These are phyloP conservation scores for carrot (Daucus carota) DNA, from an alignment of 129 eudicot genomes.

Conservation along the genomic window DNA sequence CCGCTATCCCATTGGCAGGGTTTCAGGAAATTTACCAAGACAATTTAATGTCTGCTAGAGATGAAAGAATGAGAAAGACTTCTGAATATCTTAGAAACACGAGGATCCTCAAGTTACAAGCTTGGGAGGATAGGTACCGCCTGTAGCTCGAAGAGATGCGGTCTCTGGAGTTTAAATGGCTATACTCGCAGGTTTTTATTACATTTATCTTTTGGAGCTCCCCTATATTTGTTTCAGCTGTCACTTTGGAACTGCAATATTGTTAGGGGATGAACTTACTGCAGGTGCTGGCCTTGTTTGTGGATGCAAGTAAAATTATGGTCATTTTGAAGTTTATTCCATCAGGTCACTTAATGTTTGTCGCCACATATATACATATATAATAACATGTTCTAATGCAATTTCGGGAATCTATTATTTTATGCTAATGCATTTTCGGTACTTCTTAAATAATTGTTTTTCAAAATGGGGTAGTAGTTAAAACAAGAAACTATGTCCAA, in stretches of 20 bases:
- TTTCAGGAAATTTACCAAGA: conserved; percentile 81
- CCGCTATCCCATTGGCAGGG: conserved; percentile 71
- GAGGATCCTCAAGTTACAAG: conserved; percentile 84
- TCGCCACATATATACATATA: background rate
- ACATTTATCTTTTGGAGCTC: conserved; percentile 93
- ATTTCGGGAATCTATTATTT: background rate
- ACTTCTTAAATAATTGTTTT: background rate
- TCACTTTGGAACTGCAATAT: conserved; percentile 68
- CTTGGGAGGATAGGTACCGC: conserved; percentile 83
- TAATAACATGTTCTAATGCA: background rate
- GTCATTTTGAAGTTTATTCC: background rate
- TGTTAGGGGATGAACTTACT: conserved; percentile 66
- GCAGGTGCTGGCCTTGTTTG: conserved; percentile 95
- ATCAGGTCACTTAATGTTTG: background rate
- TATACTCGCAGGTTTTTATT: conserved; percentile 70
- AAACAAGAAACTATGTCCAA: background rate
- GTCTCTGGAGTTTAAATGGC: conserved; percentile 69
- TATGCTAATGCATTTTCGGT: background rate
- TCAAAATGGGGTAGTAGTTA: background rate
- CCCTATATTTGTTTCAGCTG: conserved; percentile 83
- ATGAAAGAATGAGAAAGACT: conserved; percentile 80
- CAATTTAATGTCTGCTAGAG: conserved; percentile 80
- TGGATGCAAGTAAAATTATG: conserved; percentile 85
- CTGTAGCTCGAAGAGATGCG: conserved; percentile 64
- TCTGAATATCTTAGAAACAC: conserved; percentile 84